These are phyloP conservation scores for Pecoramyces ruminantium DNA, from an alignment of 192 early-diverging fungal genomes.

Conservation along the genomic window DNA sequence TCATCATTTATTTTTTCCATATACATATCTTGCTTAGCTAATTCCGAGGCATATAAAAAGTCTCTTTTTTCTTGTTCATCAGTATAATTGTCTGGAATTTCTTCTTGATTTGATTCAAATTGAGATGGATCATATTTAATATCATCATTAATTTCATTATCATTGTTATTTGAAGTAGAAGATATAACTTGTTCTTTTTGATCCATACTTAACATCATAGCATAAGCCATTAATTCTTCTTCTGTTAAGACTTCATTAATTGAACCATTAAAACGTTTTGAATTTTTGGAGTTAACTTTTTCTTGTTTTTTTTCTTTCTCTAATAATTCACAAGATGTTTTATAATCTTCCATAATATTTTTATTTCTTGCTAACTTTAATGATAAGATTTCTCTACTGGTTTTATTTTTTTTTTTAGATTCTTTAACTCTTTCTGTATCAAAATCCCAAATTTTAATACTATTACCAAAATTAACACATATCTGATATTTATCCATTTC, in stretches of 20 bases:
- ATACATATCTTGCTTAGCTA: neutral
- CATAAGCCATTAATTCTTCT: neutral
- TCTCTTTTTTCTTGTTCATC: neutral
- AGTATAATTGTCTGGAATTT: neutral
- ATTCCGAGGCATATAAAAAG: neutral
- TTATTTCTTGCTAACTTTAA: neutral
- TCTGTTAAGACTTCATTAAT: neutral
- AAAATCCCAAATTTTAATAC: neutral
- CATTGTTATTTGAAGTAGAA: neutral
- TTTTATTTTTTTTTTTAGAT: neutral
- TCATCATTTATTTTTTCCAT: neutral
- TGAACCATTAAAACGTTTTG: neutral
- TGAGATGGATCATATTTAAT: neutral
- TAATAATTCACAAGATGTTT: neutral
- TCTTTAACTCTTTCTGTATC: neutral
- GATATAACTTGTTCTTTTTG: neutral
- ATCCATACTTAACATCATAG: neutral
- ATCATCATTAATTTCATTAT: neutral
- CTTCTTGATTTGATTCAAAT: neutral
- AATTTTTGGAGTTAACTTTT: neutral
- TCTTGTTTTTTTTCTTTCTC: neutral
- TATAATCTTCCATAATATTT: neutral
- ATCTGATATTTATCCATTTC: neutral
- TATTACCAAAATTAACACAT: neutral
- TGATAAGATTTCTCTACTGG: neutral